A percentile compares a stretch with the other conserved stretches of the same genome.
Evolutionary conservation across 2,329 filamentous ascomycete genomes (phyloP).

Genomic region (Hymenoscyphus scutula): DNA sequence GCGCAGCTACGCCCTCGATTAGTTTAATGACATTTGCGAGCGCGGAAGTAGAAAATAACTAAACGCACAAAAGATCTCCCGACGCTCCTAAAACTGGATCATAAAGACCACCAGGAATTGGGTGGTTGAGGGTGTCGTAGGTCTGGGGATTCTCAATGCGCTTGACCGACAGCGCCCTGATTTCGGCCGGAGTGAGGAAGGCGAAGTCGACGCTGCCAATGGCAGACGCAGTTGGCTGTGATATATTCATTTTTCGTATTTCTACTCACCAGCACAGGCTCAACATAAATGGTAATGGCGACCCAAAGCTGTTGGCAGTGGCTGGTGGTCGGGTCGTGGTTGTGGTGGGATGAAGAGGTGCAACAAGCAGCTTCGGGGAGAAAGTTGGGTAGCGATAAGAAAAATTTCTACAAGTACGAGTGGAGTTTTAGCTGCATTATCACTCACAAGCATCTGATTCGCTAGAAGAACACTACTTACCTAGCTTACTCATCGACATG

Average conservation of each 20-base stretch:
- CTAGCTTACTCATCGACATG: no score
- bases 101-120: conserved; percentile 86
- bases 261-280: conserved; percentile 14
- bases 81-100: conserved; percentile 89
- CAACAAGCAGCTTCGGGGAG: not conserved
- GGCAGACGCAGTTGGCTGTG: conserved; percentile 78
- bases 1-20: conserved; percentile 62
- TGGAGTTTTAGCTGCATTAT: not conserved
- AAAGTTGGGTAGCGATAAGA: conserved; percentile 8
- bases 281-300: not conserved
- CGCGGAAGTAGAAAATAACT: not conserved
- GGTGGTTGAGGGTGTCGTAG: conserved; percentile 90
- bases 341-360: not conserved
- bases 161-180: conserved; percentile 87
- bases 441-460: not conserved
- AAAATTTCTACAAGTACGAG: not conserved
- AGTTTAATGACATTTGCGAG: conserved; percentile 13
- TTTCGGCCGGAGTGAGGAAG: conserved; percentile 78
- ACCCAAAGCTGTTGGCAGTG: conserved; percentile 1
- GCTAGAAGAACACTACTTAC: not conserved
- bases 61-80: conserved; percentile 73
- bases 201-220: conserved; percentile 88
- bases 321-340: not conserved
- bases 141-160: conserved; percentile 89
- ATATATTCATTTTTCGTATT: conserved; percentile 59